Percentiles rank a stretch among this genome's conserved stretches.
Evolutionary conservation across 768 basidiomycete genomes (phyloP).

Genomic region (Lepiota brunneoincarnata): DNA sequence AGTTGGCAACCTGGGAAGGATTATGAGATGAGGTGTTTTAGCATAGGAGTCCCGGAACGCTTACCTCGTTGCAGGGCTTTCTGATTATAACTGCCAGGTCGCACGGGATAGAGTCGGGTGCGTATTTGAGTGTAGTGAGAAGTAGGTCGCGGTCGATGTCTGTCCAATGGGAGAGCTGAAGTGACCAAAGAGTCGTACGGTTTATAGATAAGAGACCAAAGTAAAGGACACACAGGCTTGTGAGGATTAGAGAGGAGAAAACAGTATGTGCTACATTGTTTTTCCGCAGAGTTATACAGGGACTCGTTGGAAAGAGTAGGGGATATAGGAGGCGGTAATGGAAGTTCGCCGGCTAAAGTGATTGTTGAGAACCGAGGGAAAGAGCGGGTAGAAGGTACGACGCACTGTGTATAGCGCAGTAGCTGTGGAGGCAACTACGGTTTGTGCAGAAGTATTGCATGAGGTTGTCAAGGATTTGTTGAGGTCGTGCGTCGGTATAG

Average conservation of each 20-base stretch:
- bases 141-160: constrained; percentile 25
- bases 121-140: constrained; percentile 34
- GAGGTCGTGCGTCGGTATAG: constrained; percentile 11
- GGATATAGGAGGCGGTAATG: constrained; percentile 22
- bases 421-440: constrained; percentile 45
- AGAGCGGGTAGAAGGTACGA: background rate
- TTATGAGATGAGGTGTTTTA: constrained; percentile 17
- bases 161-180: constrained; percentile 22
- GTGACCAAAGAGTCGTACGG: background rate
- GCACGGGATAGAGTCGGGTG: constrained; percentile 48
- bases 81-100: constrained; percentile 45
- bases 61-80: constrained; percentile 46
- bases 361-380: background rate
- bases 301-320: constrained; percentile 22
- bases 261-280: constrained; percentile 32
- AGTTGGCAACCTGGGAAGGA: constrained; percentile 19
- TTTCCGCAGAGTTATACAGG: constrained; percentile 14
- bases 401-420: constrained; percentile 51
- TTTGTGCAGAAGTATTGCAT: constrained; percentile 49
- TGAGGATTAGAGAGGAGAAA: constrained; percentile 19
- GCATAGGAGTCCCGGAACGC: constrained; percentile 16
- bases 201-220: background rate
- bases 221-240: background rate
- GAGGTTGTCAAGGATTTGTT: constrained; percentile 28
- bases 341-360: constrained; percentile 24